Percentiles rank a stretch among this genome's conserved stretches.
These are phyloP conservation scores for Phyllosticta paracitricarpa DNA, from an alignment of 2,329 filamentous ascomycete species.

Conservation along the genomic window DNA sequence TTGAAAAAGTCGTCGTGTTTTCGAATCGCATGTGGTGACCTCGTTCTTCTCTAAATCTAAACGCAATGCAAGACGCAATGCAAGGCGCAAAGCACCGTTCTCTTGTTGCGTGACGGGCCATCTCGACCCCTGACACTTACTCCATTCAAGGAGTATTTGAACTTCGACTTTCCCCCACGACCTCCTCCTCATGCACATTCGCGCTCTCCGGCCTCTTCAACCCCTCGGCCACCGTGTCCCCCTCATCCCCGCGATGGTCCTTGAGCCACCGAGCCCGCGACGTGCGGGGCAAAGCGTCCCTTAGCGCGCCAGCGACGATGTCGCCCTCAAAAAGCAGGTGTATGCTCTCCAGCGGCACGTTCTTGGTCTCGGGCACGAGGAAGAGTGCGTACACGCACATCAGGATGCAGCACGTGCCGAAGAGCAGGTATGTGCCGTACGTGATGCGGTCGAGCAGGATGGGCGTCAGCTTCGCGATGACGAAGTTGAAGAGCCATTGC, in stretches of 20 bases:
- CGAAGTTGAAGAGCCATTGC: constrained; percentile 35
- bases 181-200: neutral
- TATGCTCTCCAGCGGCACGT: constrained; percentile 33
- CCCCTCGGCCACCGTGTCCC: neutral
- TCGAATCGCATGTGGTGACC: no score
- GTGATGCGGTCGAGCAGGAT: constrained; percentile 35
- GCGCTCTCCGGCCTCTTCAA: neutral
- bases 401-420: constrained; percentile 31
- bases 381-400: constrained; percentile 34
- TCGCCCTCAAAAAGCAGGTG: constrained; percentile 33
- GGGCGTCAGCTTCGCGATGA: constrained; percentile 28
- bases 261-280: constrained; percentile 6
- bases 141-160: no score
- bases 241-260: neutral
- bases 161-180: no score
- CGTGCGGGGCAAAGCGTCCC: constrained; percentile 2
- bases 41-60: no score
- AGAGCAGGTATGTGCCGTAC: constrained; percentile 35
- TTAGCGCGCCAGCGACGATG: constrained; percentile 26
- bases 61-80: no score
- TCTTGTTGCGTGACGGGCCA: no score
- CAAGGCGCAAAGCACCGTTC: no score
- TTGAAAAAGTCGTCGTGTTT: no score
- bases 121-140: no score
- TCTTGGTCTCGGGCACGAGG: constrained; percentile 35